Evolutionary conservation across 2,329 filamentous ascomycete species (phyloP).

Genomic region (Coniochaeta sp.): DNA sequence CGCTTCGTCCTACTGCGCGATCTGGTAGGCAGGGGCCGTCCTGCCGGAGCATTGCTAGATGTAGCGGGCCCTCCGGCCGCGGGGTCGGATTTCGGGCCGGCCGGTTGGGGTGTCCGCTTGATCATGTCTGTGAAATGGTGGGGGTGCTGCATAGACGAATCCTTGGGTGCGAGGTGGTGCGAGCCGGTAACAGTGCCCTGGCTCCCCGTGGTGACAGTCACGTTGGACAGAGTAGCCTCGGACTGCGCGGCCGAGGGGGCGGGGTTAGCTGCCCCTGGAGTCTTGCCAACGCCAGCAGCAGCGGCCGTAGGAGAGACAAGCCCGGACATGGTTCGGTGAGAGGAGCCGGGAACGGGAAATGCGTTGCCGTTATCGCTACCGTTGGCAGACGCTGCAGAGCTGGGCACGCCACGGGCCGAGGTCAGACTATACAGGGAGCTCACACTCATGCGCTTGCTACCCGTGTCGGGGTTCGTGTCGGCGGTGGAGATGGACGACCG

Average conservation of each 20-base stretch:
- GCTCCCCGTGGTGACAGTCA: conserved; percentile 42
- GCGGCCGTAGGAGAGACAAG: conserved; percentile 33
- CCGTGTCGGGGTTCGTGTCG: conserved; percentile 15
- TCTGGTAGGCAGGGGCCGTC: conserved; percentile 40
- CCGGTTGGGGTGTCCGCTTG: conserved; percentile 26
- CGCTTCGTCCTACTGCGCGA: conserved; percentile 65
- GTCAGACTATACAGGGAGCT: conserved; percentile 66
- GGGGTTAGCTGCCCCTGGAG: conserved; percentile 10
- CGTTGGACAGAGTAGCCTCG: conserved; percentile 42
- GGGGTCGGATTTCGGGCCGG: not conserved
- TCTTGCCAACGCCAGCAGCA: conserved; percentile 24
- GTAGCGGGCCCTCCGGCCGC: not conserved
- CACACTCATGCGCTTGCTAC: conserved; percentile 57
- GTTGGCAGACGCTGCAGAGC: conserved; percentile 43
- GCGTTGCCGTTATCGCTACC: conserved; percentile 38
- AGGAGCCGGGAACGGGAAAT: conserved; percentile 18
- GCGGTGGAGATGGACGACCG: conserved; percentile 45
- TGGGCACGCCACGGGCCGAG: conserved; percentile 47
- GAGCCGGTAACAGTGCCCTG: conserved; percentile 31
- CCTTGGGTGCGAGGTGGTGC: conserved; percentile 39
- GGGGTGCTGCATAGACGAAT: conserved; percentile 21
- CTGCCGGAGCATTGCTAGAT: conserved; percentile 12
- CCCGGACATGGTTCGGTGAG: conserved; percentile 33
- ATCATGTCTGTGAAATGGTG: conserved; percentile 33
- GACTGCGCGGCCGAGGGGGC: conserved; percentile 28